A percentile compares a stretch with the other conserved stretches of the same genome.
Evolutionary conservation across 2,329 filamentous ascomycete species (phyloP).

Genomic region (Pezicula neosporulosa): DNA sequence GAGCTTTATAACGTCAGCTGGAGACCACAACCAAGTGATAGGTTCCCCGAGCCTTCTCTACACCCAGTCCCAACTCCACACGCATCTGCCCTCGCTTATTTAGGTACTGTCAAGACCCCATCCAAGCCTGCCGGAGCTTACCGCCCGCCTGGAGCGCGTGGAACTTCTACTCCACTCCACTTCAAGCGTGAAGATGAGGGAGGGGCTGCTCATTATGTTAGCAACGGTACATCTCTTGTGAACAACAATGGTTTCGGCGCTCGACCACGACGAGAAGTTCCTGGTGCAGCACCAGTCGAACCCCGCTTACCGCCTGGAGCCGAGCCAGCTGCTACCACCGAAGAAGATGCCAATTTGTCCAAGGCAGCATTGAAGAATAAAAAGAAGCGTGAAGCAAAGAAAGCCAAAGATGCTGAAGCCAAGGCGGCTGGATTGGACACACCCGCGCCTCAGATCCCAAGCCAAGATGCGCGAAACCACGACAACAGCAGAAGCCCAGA

Average conservation of each 20-base stretch:
- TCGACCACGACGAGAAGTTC: conserved; percentile 69
- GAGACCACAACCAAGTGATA: conserved; percentile 69
- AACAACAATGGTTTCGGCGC: conserved; percentile 74
- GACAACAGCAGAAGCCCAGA: conserved; percentile 64
- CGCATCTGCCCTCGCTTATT: conserved; percentile 74
- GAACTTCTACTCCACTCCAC: conserved; percentile 81
- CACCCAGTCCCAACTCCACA: conserved; percentile 74
- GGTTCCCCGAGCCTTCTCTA: conserved; percentile 66
- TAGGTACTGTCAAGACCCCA: conserved; percentile 86
- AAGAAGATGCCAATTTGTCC: conserved; percentile 67
- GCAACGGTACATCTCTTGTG: conserved; percentile 68
- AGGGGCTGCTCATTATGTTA: conserved; percentile 77
- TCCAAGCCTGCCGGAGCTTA: conserved; percentile 98
- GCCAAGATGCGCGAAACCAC: conserved; percentile 34
- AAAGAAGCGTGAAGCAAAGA: conserved; percentile 96
- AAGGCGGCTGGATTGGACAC: conserved; percentile 43
- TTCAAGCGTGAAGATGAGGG: conserved; percentile 99
- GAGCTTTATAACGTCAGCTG: conserved; percentile 90
- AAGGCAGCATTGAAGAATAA: conserved; percentile 94
- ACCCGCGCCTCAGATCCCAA: conserved; percentile 15
- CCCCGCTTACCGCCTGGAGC: conserved; percentile 65
- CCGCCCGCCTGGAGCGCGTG: conserved; percentile 88
- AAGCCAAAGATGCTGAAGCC: conserved; percentile 74
- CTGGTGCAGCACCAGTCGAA: conserved; percentile 75
- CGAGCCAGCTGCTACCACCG: conserved; percentile 55